Conservation (phyloP, 257 asterid genomes). For the Linaria vulgaris region DNA sequence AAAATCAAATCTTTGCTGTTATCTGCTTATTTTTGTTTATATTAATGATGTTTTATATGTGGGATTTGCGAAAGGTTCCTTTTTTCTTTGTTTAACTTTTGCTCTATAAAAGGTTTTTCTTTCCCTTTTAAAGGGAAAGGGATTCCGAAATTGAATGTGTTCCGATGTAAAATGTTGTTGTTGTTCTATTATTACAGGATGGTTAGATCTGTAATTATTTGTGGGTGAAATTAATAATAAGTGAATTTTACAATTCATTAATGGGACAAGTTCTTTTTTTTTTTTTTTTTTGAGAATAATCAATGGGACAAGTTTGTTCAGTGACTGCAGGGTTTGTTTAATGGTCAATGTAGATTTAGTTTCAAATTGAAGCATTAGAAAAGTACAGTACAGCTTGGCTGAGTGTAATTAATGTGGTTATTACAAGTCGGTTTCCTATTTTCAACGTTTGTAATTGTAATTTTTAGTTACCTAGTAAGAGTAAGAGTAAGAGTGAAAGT, state of each 20-base stretch:
- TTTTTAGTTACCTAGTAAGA: too few relatives aligned
- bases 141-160: slow-evolving; percentile 16
- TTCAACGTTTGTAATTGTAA: slow-evolving; percentile 27
- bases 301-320: slow-evolving; percentile 19
- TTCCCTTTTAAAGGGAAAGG: too few relatives aligned
- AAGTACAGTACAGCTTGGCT: slow-evolving; percentile 18
- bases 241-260: not conserved
- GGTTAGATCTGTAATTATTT: slow-evolving; percentile 35
- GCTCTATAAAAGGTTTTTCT: not conserved
- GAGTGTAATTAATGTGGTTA: slow-evolving; percentile 27
- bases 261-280: slow-evolving; percentile 9
- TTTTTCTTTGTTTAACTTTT: not conserved
- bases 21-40: not conserved
- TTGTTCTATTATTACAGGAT: slow-evolving; percentile 2
- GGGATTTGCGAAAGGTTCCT: not conserved
- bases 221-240: not conserved
- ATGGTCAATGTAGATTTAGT: slow-evolving; percentile 17
- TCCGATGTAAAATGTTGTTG: slow-evolving; percentile 19
- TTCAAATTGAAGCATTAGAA: slow-evolving; percentile 15
- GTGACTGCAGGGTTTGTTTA: slow-evolving; percentile 23
- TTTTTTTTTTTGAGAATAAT: not conserved
- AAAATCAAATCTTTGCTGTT: not conserved
- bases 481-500: too few relatives aligned
- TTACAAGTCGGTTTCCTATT: slow-evolving; percentile 42
- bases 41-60: not conserved